Evolutionary conservation across 257 asterid species (phyloP).

Genomic region (Solanum sparsipilum): DNA sequence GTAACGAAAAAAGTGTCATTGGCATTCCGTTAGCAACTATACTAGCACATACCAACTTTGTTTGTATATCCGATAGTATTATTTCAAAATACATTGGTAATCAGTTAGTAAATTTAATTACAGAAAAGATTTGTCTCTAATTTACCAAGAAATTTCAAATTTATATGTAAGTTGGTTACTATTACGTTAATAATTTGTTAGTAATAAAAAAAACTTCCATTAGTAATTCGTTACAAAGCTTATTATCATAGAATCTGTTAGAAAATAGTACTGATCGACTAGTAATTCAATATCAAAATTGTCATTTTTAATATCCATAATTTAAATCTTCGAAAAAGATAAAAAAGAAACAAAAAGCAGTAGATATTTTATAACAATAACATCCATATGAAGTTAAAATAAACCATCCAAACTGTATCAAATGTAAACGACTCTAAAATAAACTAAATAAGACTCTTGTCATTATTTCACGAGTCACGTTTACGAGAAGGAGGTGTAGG

Average conservation of each 20-base stretch:
- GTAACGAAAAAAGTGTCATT: no score
- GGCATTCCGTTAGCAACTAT: no score
- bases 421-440: neutral
- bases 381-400: neutral
- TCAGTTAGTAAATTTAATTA: no score
- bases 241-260: neutral
- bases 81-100: no score
- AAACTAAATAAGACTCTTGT: neutral
- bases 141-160: no score
- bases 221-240: neutral
- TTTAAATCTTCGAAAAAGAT: neutral
- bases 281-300: neutral
- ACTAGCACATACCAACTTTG: no score
- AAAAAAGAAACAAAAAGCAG: no score
- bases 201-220: neutral
- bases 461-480: neutral
- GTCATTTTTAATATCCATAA: neutral
- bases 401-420: neutral
- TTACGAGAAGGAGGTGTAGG: neutral
- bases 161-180: neutral
- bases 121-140: no score
- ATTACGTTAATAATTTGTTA: neutral
- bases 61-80: no score
- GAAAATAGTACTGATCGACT: neutral
- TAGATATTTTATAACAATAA: no score